Percentiles rank a stretch among this genome's conserved stretches.
phyloP scores from a whole-genome alignment of 2,329 filamentous ascomycete species.

The Colletotrichum agaves region DNA sequence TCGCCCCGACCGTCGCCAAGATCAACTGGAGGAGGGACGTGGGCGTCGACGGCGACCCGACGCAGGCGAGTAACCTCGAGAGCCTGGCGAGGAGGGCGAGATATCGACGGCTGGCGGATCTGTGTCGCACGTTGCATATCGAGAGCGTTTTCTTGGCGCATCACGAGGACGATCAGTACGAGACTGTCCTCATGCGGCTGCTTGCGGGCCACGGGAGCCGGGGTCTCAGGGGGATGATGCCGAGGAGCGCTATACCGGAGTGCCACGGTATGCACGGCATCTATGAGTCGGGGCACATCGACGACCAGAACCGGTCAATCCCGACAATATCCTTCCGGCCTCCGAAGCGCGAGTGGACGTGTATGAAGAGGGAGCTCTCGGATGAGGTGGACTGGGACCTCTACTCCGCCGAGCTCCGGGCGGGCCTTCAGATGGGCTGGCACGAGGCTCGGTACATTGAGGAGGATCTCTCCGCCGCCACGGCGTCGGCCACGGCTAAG shows the following conservation, averaged over 20 bases:
- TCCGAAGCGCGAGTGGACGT: slow-evolving; percentile 40
- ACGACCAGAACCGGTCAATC: slow-evolving; percentile 52
- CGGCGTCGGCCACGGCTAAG: slow-evolving; percentile 36
- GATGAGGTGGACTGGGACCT: slow-evolving; percentile 44
- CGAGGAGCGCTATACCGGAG: slow-evolving; percentile 79
- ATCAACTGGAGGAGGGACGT: slow-evolving; percentile 62
- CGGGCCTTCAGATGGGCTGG: slow-evolving; percentile 33
- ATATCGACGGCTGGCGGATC: slow-evolving; percentile 75
- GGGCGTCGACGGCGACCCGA: slow-evolving; percentile 44
- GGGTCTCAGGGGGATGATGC: slow-evolving; percentile 78
- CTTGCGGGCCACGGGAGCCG: slow-evolving; percentile 72
- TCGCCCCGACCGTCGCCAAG: slow-evolving; percentile 41
- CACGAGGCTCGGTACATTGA: slow-evolving; percentile 35
- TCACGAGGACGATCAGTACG: slow-evolving; percentile 90
- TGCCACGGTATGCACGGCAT: slow-evolving; percentile 80
- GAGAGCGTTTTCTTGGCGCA: slow-evolving; percentile 80
- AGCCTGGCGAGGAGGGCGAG: slow-evolving; percentile 78
- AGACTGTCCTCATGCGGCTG: slow-evolving; percentile 87
- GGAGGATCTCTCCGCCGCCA: slow-evolving; percentile 40
- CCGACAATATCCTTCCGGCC: slow-evolving; percentile 54
- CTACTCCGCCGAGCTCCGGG: slow-evolving; percentile 37
- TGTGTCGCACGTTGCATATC: slow-evolving; percentile 64
- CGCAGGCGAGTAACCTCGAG: slow-evolving; percentile 73
- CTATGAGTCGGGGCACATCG: slow-evolving; percentile 70
- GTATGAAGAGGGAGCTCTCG: slow-evolving; percentile 37